A percentile compares a stretch with the other conserved stretches of the same genome.
Evolutionary conservation across 805 yeast species (phyloP).

Genomic region (Yamadazyma laniorum): DNA sequence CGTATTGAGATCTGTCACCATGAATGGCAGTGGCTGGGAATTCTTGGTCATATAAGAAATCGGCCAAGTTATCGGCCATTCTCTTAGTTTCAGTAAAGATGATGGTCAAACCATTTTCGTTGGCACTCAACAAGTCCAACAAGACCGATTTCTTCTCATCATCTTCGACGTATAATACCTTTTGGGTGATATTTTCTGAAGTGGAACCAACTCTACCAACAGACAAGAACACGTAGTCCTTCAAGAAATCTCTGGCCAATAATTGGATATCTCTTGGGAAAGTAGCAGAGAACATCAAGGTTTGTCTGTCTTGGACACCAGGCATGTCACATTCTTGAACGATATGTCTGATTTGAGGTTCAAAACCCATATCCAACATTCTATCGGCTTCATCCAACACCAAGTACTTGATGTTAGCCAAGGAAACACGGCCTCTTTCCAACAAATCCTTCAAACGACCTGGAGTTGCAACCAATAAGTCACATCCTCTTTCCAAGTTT

Average conservation of each 20-base stretch:
- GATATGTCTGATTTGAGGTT: constrained; percentile 97
- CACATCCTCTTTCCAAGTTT: constrained; percentile 91
- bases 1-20: constrained; percentile 97
- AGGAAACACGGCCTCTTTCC: constrained; percentile 91
- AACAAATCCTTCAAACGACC: constrained; percentile 96
- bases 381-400: constrained; percentile 99
- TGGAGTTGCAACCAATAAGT: constrained; percentile 95
- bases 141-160: constrained; percentile 89
- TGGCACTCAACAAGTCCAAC: constrained; percentile 77
- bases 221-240: constrained; percentile 91
- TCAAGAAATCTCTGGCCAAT: constrained; percentile 95
- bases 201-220: constrained; percentile 99
- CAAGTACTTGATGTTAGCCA: constrained; percentile 85
- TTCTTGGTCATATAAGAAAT: constrained; percentile 81
- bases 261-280: constrained; percentile 97
- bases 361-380: constrained; percentile 99
- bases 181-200: constrained; percentile 96
- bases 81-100: constrained; percentile 98
- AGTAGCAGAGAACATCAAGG: constrained; percentile 98
- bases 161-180: constrained; percentile 84
- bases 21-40: constrained; percentile 98
- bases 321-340: constrained; percentile 99
- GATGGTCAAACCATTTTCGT: constrained; percentile 82
- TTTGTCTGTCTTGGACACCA: constrained; percentile 83
- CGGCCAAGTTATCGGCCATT: constrained; percentile 95